Conservation (phyloP, 176 grass and related monocot genomes). For the Pontederia paniculata region DNA sequence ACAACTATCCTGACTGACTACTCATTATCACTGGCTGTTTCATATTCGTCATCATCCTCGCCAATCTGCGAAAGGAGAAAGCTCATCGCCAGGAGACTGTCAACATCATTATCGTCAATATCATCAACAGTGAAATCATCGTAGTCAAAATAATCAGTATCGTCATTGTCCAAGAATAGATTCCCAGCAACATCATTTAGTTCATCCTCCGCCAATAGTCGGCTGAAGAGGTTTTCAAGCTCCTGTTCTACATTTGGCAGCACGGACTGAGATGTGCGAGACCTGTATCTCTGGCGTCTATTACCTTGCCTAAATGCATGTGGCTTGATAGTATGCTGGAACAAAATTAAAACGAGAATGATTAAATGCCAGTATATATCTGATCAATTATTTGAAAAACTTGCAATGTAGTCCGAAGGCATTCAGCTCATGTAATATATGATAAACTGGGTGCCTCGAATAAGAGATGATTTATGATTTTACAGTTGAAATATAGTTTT, state of each 20-base stretch:
- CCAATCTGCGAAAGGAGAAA: slow-evolving; percentile 4
- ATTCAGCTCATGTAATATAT: background rate
- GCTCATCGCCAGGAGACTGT: slow-evolving; percentile 9
- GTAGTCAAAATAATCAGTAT: background rate
- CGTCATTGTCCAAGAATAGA: background rate
- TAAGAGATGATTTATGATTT: too few relatives aligned
- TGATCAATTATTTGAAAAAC: background rate
- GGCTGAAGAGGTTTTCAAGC: background rate
- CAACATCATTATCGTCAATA: slow-evolving; percentile 1
- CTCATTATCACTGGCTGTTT: too few relatives aligned
- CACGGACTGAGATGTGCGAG: background rate
- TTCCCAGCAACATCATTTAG: slow-evolving; percentile 1
- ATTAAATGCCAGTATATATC: background rate
- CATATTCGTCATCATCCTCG: background rate
- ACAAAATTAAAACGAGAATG: background rate
- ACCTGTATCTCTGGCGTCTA: background rate
- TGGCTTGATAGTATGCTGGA: slow-evolving; percentile 9
- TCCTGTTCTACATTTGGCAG: background rate
- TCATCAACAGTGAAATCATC: background rate
- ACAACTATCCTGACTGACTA: too few relatives aligned
- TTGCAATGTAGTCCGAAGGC: background rate
- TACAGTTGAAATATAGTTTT: too few relatives aligned
- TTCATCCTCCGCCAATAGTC: background rate
- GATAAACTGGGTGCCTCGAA: too few relatives aligned
- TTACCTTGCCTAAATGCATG: background rate